These are phyloP conservation scores for Chlamydomonas sp. DNA, from an alignment of 139 green algal species.

Conservation along the genomic window DNA sequence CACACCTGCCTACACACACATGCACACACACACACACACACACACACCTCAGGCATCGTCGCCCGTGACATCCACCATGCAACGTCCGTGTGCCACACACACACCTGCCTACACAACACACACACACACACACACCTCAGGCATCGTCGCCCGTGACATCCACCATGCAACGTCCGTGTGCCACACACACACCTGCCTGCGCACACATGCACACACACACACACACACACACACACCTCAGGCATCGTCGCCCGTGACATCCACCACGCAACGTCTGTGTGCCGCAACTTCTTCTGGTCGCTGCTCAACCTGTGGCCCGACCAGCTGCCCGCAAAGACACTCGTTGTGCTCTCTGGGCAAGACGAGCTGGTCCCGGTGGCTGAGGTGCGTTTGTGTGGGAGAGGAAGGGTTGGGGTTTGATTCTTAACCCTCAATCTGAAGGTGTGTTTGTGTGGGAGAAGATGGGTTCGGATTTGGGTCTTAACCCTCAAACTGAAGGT, in stretches of 20 bases:
- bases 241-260: conserved; percentile 31
- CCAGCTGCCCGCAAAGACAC: conserved; percentile 30
- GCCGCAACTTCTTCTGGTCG: conserved; percentile 41
- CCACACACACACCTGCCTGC: background rate
- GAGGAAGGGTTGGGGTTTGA: background rate
- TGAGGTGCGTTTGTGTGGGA: conserved; percentile 5
- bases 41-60: background rate
- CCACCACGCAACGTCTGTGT: conserved; percentile 27
- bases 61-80: background rate
- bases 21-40: background rate
- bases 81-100: background rate
- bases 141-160: background rate
- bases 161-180: background rate
- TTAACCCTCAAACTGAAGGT: background rate
- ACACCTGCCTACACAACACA: background rate
- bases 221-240: background rate
- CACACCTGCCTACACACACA: background rate
- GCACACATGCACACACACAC: background rate
- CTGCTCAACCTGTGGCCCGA: conserved; percentile 47
- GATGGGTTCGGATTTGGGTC: background rate
- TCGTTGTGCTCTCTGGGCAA: conserved; percentile 39
- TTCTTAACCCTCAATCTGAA: background rate
- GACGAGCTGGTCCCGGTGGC: conserved; percentile 36
- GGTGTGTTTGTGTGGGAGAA: background rate
- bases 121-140: background rate